Percentiles rank a stretch among this genome's conserved stretches.
Evolutionary conservation across 2,329 filamentous ascomycete genomes (phyloP).

Genomic region (Aspergillus sp.): DNA sequence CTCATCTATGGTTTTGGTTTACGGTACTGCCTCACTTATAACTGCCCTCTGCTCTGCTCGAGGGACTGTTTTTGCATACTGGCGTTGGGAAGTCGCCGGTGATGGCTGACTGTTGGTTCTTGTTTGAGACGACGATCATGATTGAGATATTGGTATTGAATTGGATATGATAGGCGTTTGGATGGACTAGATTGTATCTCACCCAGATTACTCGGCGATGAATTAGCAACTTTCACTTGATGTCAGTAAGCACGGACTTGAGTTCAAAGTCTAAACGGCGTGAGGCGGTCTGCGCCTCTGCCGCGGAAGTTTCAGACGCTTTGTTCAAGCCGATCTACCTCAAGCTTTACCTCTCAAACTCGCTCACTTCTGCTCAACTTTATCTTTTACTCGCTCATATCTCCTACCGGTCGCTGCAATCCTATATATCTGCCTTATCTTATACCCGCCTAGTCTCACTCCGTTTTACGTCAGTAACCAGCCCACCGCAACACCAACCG

Average conservation of each 20-base stretch:
- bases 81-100: slow-evolving; percentile 13
- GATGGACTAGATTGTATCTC: slow-evolving; percentile 9
- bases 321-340: not conserved
- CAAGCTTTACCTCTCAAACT: not conserved
- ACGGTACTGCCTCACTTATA: slow-evolving; percentile 5
- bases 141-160: slow-evolving; percentile 1
- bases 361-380: not conserved
- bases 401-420: not conserved
- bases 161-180: slow-evolving; percentile 11
- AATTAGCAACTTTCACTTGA: not conserved
- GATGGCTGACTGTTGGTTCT: slow-evolving; percentile 1
- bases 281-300: slow-evolving; percentile 16
- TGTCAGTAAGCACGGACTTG: too few species aligned
- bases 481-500: not conserved
- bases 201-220: not conserved
- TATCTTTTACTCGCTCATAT: not conserved
- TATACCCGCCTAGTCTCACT: not conserved
- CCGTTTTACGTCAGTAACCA: not conserved
- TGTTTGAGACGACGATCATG: slow-evolving; percentile 5
- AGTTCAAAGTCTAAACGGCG: too few species aligned
- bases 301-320: slow-evolving; percentile 13
- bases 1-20: slow-evolving; percentile 9
- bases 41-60: not conserved
- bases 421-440: not conserved
- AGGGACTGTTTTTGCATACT: slow-evolving; percentile 19